Evolutionary conservation across 345 rosid genomes (phyloP), one percentile per base, ranked within the genome.

Genomic region (Clausena lansium): DNA sequence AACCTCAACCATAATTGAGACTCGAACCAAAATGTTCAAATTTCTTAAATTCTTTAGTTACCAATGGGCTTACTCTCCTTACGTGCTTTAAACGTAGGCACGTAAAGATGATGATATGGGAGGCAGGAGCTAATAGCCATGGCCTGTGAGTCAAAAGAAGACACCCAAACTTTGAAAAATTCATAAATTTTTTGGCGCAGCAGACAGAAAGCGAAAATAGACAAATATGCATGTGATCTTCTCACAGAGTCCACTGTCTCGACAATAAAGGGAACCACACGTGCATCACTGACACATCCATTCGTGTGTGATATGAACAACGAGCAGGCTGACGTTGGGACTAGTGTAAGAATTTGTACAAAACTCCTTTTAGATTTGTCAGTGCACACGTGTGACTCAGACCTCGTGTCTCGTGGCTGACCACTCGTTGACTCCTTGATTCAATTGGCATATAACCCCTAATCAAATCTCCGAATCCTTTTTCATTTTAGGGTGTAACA

Each of bases 231-330:
- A 72, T 72, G 76, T 73, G 76, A 60, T 25, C 19, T 25, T 35
- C 52, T 58, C 62, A 10, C 25, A 13, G 55, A 67, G 73, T 81
- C 80, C 81, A 25, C 54, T 41, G 78, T 78, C 78, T 2, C 0
- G 38, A n/a, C 71, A 63, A 9, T 75, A 24, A 78, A 50, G 30
- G 78, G 19, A 2, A 2, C 22, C 81, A 68, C 86, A 86, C 86
- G 88, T 84, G 90, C 84, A 81, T 75, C 32, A 22, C 89, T 86
- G 88, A 79, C 86, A 74, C 58, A 79, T 32, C 81, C 85, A 88
- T 84, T 86, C 89, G 89, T 52, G 89, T 84, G 89, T 76, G 85
- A 75, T 57, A 54, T 70, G 65, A 70, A 27, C n/a, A n/a, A n/a
- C n/a, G 36, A 8, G 33, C 33, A 66, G 58, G 50, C 50, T 71